Evolutionary conservation across 2,329 filamentous ascomycete genomes (phyloP), one percentile per base, ranked within the genome.

Genomic region (Cladosporium sphaerospermum): DNA sequence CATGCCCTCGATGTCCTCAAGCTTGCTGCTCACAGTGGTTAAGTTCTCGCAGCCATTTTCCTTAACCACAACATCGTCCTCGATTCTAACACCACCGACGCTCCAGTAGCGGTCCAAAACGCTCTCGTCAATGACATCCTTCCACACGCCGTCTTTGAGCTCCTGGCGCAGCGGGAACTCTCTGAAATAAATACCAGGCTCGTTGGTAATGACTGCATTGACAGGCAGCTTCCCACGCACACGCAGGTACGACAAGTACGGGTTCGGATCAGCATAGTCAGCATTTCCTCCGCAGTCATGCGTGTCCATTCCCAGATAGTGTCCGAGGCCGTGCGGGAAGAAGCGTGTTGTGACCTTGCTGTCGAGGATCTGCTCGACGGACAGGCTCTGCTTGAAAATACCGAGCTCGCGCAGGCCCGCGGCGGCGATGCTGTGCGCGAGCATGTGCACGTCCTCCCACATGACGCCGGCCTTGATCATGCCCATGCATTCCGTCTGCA

Each of bases 41-140:
- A 97, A 66, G 65, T 95, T 95, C 71, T 96, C 90, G 62, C 83
- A 83, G 0, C 91, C 90, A 19, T 80, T 75, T 56, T 85, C 77
- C 1, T 86, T 93, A 45, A 97, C 83, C 18, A 93, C 75, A 37
- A 97, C 79, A 67, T 92, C 88, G 65, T 97, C 74, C 73, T 99
- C 93, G 56, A 97, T 95, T 44, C 93, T 81, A 23, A 96, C 89
- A 33, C 93, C 93, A 13, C 92, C 93, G 1, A 97, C 85, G 23
- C 72, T 74, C 75, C 88, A 92, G 68, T 86, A 92, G 57, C 73
- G 74, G 56, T 84, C 81, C 45, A 93, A 71, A 4, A 85, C 78
- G 4, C 76, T 74, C 59, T 74, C 73, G 69, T 91, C 78, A 63
- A 93, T 84, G 61, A 80, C 87, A 54, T 77, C 75, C 37, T 76